Base-by-base conservation (phyloP, 305 asterid species). In the Salvia sclarea region DNA sequence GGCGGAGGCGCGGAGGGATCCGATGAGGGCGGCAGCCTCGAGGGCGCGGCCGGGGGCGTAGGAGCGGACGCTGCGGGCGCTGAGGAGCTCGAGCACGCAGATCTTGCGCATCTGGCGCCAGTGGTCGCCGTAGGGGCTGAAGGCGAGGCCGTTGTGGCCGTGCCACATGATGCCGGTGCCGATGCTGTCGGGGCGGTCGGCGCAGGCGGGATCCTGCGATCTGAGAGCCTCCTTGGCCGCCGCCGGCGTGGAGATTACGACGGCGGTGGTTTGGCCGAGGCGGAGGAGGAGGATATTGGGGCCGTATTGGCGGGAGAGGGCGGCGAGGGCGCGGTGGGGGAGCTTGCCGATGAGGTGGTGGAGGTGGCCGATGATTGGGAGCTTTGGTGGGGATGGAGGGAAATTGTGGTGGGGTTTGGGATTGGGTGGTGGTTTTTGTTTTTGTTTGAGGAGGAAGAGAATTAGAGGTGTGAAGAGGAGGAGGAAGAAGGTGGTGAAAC, bases 361-460 rank as follows among this genome's bases (percentile, higher is more conserved):
- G 24, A 78, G 66, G 72, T 81, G 77, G 57, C 85, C 85, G 31
- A 81, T 81, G 40, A 76, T 11, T 2, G 84, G 84, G 13, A 76
- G 54, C 52, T 22, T 50, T 0, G 75, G 67, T 2, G 82, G 82
- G 31, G 80, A 56, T 4, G 85, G 82, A 0, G 82, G 82, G 1
- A 63, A 12, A 6, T 8, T 38, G 1, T 65, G 64, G 6, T 22
- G 14, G 1, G 0, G 11, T 1, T 3, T 2, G n/a, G 77, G 2
- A 22, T 21, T n/a, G 11, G 64, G 0, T 41, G 11, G 55, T 21
- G 18, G 18, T 53, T 2, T 54, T 38, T 56, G 49, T 53, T n/a
- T n/a, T n/a, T 41, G 16, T n/a, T 24, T 69, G 30, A 64, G 18
- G 7, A 65, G 35, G 2, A 73, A 17, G 56, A 61, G 54, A 20